Percentiles rank a stretch among this genome's conserved stretches.
These are phyloP conservation scores for Dipodascopsis tothii DNA, from an alignment of 805 yeast genomes.

Conservation along the genomic window DNA sequence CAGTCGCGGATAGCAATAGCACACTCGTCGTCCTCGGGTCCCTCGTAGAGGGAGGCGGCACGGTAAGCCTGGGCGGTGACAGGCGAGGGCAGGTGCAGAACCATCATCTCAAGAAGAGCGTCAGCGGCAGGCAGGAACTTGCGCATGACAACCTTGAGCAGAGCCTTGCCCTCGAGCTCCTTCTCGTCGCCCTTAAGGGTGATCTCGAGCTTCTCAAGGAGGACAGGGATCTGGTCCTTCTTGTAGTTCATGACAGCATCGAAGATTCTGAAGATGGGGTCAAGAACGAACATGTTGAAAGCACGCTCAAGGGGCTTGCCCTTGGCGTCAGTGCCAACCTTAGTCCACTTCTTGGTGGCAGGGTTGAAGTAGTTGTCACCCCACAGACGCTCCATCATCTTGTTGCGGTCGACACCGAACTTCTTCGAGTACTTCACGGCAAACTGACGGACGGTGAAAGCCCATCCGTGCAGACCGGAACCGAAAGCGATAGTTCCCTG, in stretches of 20 bases:
- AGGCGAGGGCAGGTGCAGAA: slow-evolving; percentile 97
- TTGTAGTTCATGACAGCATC: slow-evolving; percentile 97
- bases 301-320: slow-evolving; percentile 97
- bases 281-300: slow-evolving; percentile 97
- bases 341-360: slow-evolving; percentile 99
- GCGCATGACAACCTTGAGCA: slow-evolving; percentile 97
- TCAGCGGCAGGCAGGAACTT: slow-evolving; percentile 99
- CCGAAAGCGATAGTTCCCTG: slow-evolving; percentile 98
- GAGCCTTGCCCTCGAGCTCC: slow-evolving; percentile 97
- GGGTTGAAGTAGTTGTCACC: slow-evolving; percentile 99
- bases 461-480: slow-evolving; percentile 99
- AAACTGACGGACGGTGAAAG: slow-evolving; percentile 98
- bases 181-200: slow-evolving; percentile 91
- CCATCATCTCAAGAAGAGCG: slow-evolving; percentile 97
- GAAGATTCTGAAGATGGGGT: slow-evolving; percentile 97
- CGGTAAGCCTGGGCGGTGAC: slow-evolving; percentile 98
- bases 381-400: slow-evolving; percentile 99
- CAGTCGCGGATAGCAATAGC: slow-evolving; percentile 93
- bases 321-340: slow-evolving; percentile 87
- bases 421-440: slow-evolving; percentile 97
- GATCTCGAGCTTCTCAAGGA: slow-evolving; percentile 91
- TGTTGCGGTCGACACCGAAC: slow-evolving; percentile 95
- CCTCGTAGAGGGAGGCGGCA: slow-evolving; percentile 98
- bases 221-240: slow-evolving; percentile 89
- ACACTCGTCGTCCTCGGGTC: slow-evolving; percentile 83